phyloP scores from a whole-genome alignment of 176 grass and related monocot genomes.

The Musa beccarii region DNA sequence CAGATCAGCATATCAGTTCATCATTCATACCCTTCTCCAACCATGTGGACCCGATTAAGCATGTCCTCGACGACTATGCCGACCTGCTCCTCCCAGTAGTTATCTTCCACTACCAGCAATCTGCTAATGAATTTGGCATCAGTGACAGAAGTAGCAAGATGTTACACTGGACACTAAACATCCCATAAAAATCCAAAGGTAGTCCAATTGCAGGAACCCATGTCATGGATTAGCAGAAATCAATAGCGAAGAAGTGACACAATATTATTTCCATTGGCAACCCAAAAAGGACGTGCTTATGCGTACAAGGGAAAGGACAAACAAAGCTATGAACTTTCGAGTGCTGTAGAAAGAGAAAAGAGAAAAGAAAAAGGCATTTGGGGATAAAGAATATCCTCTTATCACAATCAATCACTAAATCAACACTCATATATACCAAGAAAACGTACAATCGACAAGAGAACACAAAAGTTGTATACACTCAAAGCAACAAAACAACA shows the following conservation, averaged over 20 bases:
- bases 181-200: not conserved
- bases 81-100: conserved; percentile 68
- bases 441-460: not conserved
- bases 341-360: not conserved
- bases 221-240: not conserved
- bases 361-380: not conserved
- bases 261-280: not conserved
- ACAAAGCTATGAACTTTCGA: not conserved
- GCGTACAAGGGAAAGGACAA: not conserved
- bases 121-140: conserved; percentile 30
- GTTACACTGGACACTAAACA: not conserved
- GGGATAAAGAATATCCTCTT: not conserved
- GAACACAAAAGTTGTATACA: not conserved
- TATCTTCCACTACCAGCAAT: conserved; percentile 72
- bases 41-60: conserved; percentile 75
- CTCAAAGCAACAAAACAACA: not conserved
- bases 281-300: too few species aligned
- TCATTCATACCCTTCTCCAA: conserved; percentile 78
- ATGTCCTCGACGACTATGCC: conserved; percentile 50
- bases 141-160: not conserved
- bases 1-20: conserved; percentile 10
- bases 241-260: not conserved
- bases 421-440: not conserved
- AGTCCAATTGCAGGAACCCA: not conserved
- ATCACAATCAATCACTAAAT: conserved; percentile 2